Percentiles rank a stretch among this genome's conserved stretches.
phyloP scores from a whole-genome alignment of 2,329 filamentous ascomycete genomes.

The Epichloe brachyelytri region DNA sequence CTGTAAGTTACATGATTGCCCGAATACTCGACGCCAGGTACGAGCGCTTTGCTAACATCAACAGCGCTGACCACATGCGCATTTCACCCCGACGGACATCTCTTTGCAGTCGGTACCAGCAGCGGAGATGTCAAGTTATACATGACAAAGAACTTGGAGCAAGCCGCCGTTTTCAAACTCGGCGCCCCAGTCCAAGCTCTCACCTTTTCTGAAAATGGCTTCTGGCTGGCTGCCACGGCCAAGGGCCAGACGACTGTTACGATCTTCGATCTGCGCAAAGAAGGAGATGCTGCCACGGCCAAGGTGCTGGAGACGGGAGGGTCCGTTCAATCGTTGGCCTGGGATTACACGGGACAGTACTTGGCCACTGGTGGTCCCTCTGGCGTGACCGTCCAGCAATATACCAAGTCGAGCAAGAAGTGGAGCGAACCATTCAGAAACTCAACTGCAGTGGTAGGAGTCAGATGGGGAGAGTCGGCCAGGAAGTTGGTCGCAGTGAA shows the following conservation, averaged over 20 bases:
- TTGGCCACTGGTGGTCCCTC: conserved; percentile 69
- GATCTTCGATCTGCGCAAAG: conserved; percentile 86
- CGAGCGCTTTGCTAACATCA: conserved; percentile 4
- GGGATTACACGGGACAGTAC: conserved; percentile 95
- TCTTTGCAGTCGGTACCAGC: conserved; percentile 73
- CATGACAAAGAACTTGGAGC: conserved; percentile 67
- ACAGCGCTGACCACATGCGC: conserved; percentile 61
- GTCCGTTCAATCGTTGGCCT: conserved; percentile 61
- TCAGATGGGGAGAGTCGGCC: conserved; percentile 67
- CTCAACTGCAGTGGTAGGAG: conserved; percentile 57
- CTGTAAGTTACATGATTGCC: conserved; percentile 40
- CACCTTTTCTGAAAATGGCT: conserved; percentile 90
- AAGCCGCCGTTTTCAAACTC: conserved; percentile 60
- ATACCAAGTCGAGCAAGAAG: conserved; percentile 70
- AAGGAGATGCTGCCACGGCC: conserved; percentile 65
- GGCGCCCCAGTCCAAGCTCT: conserved; percentile 61
- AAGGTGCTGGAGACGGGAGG: conserved; percentile 81
- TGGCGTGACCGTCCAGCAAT: conserved; percentile 79
- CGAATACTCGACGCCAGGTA: not conserved
- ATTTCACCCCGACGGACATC: conserved; percentile 95
- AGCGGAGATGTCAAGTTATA: conserved; percentile 79
- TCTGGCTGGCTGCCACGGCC: conserved; percentile 78
- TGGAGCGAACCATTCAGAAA: conserved; percentile 81
- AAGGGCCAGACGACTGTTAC: conserved; percentile 67
- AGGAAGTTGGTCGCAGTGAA: conserved; percentile 65